Evolutionary conservation across 495 filamentous ascomycete genomes (phyloP), one percentile per base, ranked within the genome.

Genomic region (Hypomontagnella submonticulosa): DNA sequence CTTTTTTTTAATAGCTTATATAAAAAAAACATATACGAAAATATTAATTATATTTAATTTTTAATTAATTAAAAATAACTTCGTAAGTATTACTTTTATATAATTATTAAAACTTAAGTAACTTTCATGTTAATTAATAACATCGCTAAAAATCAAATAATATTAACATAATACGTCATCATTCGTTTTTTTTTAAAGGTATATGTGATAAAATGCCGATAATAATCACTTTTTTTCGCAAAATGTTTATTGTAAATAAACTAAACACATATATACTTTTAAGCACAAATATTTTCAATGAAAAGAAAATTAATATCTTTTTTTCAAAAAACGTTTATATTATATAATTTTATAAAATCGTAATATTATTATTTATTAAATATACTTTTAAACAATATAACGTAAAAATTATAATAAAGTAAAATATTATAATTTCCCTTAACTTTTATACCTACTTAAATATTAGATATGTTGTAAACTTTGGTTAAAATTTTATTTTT

Each of bases 281-380:
- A 37, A 19, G n/a, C 4, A 38, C 9, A 3, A 23, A 51, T 38
- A 51, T 51, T n/a, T 37, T 51, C 11, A 51, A 37, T 10, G n/a
- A 20, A n/a, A 53, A 53, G 32, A 13, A 53, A 15, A 53, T 53
- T 8, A 32, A 41, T 41, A 53, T 41, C 3, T 38, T 41, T 27
- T 53, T 41, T 30, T 15, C 12, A 2, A 36, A 38, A 52, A 38
- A 40, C n/a, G 20, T 38, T 38, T 16, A 38, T 20, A 40, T 52
- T 12, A 52, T 52, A 37, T 52, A 40, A 40, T 38, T 12, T 37
- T 52, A 38, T 23, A 9, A 27, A 52, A 52, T n/a, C 10, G 10
- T 5, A n/a, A 52, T 52, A 16, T n/a, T 16, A 13, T 50, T 34
- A 34, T 36, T 3, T 34, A 18, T 34, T 15, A 6, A 1, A 34